These are phyloP conservation scores for Blastosporella zonata DNA, from an alignment of 1,284 basidiomycete genomes.

Conservation along the genomic window DNA sequence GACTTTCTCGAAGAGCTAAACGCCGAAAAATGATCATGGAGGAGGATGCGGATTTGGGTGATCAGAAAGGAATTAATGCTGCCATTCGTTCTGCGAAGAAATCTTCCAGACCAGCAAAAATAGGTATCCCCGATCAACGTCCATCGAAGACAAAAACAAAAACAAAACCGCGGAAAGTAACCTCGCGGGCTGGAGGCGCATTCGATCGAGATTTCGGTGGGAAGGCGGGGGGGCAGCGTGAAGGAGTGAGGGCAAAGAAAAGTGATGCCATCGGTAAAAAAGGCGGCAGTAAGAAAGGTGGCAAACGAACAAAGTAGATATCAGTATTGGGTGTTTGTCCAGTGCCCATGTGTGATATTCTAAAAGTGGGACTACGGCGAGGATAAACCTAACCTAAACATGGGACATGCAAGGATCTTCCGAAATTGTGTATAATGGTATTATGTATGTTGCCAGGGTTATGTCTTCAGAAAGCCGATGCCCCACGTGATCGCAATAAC, in stretches of 20 bases:
- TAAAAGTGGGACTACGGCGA: no score
- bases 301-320: slow-evolving; percentile 15
- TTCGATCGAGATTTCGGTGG: slow-evolving; percentile 45
- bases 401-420: no score
- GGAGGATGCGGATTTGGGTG: slow-evolving; percentile 65
- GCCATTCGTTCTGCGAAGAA: slow-evolving; percentile 88
- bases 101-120: slow-evolving; percentile 52
- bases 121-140: slow-evolving; percentile 29
- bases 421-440: no score
- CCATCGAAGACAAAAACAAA: slow-evolving; percentile 15
- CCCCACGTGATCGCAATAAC: not conserved
- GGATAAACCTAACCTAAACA: no score
- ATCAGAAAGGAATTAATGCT: slow-evolving; percentile 56
- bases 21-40: slow-evolving; percentile 83
- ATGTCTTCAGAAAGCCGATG: not conserved
- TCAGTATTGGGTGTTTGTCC: not conserved
- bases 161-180: slow-evolving; percentile 23
- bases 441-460: not conserved
- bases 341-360: no score
- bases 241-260: slow-evolving; percentile 48
- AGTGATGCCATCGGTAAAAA: slow-evolving; percentile 46
- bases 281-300: slow-evolving; percentile 42
- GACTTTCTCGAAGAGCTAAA: slow-evolving; percentile 81
- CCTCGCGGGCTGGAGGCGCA: slow-evolving; percentile 23
- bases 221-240: slow-evolving; percentile 30